Evolutionary conservation across 2,329 filamentous ascomycete genomes (phyloP).

Genomic region (Botrytis paeoniae): DNA sequence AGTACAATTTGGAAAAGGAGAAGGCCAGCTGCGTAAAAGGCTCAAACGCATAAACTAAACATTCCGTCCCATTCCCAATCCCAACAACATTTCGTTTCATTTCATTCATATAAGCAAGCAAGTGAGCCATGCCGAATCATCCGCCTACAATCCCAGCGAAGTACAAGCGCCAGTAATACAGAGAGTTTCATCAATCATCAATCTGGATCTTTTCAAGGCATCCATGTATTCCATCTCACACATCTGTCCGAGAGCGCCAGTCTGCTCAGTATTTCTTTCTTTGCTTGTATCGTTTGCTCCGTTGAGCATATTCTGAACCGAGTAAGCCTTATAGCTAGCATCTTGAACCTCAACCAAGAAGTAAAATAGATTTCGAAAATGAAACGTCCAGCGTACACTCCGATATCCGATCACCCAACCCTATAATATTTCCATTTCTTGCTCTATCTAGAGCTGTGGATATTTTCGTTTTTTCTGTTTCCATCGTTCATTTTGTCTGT

Average conservation of each 20-base stretch:
- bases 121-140: not conserved
- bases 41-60: slow-evolving; percentile 1
- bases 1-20: slow-evolving; percentile 9
- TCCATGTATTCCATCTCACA: not conserved
- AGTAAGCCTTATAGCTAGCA: not conserved
- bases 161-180: slow-evolving; percentile 13
- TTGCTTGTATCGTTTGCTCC: not conserved
- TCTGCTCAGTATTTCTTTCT: not conserved
- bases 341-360: not conserved
- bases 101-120: slow-evolving; percentile 7
- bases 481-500: not conserved
- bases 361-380: slow-evolving; percentile 20
- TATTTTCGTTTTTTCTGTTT: not conserved
- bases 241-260: slow-evolving; percentile 2
- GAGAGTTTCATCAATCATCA: slow-evolving; percentile 12
- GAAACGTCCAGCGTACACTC: slow-evolving; percentile 33
- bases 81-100: not conserved
- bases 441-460: not conserved
- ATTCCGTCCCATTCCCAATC: not conserved
- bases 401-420: slow-evolving; percentile 7
- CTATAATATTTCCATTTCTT: not conserved
- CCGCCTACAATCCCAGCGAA: not conserved
- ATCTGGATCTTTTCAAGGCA: not conserved
- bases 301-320: not conserved
- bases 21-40: slow-evolving; percentile 10